phyloP scores from a whole-genome alignment of 2,329 filamentous ascomycete genomes.

The Cordyceps pruinosa region DNA sequence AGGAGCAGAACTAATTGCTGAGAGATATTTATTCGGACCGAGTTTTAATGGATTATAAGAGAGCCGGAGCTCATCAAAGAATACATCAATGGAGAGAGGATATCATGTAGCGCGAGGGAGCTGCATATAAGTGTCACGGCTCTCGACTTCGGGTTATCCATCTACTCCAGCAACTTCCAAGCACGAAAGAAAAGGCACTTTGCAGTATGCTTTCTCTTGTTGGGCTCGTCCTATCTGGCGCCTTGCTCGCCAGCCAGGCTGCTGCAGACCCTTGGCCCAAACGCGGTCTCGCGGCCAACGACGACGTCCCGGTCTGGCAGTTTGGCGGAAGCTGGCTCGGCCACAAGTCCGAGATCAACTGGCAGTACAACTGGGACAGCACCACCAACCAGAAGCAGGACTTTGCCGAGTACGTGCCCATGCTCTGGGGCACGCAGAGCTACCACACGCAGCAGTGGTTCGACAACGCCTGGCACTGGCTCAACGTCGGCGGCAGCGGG shows the following conservation, averaged over 20 bases:
- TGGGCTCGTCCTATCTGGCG: conserved; percentile 37
- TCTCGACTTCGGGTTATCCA: not conserved
- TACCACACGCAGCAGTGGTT: conserved; percentile 17
- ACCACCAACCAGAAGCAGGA: conserved; percentile 17
- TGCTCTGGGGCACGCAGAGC: conserved; percentile 19
- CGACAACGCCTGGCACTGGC: conserved; percentile 14
- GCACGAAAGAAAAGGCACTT: too few relatives aligned
- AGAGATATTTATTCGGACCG: not conserved
- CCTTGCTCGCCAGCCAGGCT: conserved; percentile 32
- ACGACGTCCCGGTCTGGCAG: conserved; percentile 18
- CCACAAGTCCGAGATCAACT: conserved; percentile 14
- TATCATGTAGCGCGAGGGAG: too few relatives aligned
- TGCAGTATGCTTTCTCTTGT: conserved; percentile 46
- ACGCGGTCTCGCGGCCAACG: conserved; percentile 45
- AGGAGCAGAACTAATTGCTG: not conserved
- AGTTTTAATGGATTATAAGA: not conserved
- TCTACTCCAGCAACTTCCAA: too few relatives aligned
- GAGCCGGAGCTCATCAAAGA: not conserved
- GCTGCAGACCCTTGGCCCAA: conserved; percentile 21
- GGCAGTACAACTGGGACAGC: conserved; percentile 23
- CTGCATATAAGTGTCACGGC: not conserved
- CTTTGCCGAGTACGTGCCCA: conserved; percentile 20
- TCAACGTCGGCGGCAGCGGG: conserved; percentile 13
- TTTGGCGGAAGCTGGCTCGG: conserved; percentile 14
- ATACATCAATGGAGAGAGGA: not conserved